Evolutionary conservation across 2,329 filamentous ascomycete species (phyloP).

Genomic region (Aspergillus sp.): DNA sequence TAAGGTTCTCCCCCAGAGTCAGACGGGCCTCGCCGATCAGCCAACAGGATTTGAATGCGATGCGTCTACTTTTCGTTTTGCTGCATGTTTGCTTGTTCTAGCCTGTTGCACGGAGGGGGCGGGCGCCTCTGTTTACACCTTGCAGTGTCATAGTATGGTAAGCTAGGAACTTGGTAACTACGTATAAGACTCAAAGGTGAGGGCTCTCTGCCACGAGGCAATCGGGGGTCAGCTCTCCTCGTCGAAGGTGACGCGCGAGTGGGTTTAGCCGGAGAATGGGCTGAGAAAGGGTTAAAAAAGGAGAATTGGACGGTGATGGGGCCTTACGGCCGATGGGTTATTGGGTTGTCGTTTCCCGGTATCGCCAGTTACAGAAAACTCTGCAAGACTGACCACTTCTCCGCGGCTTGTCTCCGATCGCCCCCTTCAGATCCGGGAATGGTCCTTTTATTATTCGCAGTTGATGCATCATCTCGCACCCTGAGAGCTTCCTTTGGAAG

Average conservation of each 20-base stretch:
- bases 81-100: slow-evolving; percentile 8
- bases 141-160: not conserved
- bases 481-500: not conserved
- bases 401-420: slow-evolving; percentile 5
- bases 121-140: not conserved
- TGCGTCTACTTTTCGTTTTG: slow-evolving; percentile 1
- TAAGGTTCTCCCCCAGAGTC: not conserved
- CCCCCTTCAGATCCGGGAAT: not conserved
- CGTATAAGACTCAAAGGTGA: not conserved
- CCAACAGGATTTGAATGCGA: slow-evolving; percentile 2
- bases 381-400: slow-evolving; percentile 9
- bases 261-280: not conserved
- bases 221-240: not conserved
- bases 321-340: not conserved
- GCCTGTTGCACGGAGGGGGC: not conserved
- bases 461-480: not conserved
- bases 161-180: too few species aligned
- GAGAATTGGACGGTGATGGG: not conserved
- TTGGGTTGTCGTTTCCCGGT: not conserved
- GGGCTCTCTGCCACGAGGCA: not conserved
- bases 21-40: slow-evolving; percentile 14
- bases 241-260: not conserved
- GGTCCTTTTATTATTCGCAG: slow-evolving; percentile 2
- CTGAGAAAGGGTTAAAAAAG: slow-evolving; percentile 1
- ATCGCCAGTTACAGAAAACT: slow-evolving; percentile 10